These are phyloP conservation scores for Cordyceps farinosa DNA, from an alignment of 2,329 filamentous ascomycete genomes.

Conservation along the genomic window DNA sequence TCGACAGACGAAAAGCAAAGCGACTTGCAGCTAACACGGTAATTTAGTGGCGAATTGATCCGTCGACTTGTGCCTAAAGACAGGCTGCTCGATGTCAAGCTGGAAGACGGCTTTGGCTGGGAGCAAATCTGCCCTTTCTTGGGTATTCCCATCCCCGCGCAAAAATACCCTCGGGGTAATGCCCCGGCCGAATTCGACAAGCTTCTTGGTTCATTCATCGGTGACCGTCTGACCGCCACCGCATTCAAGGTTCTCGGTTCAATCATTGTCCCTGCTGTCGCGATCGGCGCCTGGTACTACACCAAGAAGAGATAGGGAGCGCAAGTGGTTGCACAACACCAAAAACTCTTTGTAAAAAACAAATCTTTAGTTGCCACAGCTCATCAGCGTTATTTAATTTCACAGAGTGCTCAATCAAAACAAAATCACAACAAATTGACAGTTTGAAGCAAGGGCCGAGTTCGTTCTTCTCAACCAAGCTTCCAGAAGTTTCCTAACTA, in stretches of 20 bases:
- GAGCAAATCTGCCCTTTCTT: constrained; percentile 35
- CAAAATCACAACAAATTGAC: neutral
- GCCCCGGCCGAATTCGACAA: constrained; percentile 27
- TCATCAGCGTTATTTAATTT: neutral
- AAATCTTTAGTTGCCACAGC: neutral
- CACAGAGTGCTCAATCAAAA: neutral
- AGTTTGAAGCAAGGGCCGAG: neutral
- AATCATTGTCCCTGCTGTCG: constrained; percentile 2
- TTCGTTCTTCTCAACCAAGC: neutral
- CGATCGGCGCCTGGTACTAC: constrained; percentile 14
- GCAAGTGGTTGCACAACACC: neutral
- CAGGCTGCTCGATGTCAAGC: constrained; percentile 27
- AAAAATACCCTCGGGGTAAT: constrained; percentile 30
- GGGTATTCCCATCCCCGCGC: constrained; percentile 27
- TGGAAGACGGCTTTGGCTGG: constrained; percentile 36
- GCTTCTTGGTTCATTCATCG: constrained; percentile 16
- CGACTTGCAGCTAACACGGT: neutral
- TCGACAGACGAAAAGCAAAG: neutral
- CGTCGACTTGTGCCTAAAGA: constrained; percentile 28
- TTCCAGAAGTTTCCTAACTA: constrained; percentile 10
- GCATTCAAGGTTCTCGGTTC: constrained; percentile 2
- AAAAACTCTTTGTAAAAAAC: too few species aligned
- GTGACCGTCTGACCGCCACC: neutral
- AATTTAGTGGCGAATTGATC: constrained; percentile 24
- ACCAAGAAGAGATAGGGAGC: neutral